phyloP scores from a whole-genome alignment of 495 filamentous ascomycete species.

The Podospora pseudocomata region DNA sequence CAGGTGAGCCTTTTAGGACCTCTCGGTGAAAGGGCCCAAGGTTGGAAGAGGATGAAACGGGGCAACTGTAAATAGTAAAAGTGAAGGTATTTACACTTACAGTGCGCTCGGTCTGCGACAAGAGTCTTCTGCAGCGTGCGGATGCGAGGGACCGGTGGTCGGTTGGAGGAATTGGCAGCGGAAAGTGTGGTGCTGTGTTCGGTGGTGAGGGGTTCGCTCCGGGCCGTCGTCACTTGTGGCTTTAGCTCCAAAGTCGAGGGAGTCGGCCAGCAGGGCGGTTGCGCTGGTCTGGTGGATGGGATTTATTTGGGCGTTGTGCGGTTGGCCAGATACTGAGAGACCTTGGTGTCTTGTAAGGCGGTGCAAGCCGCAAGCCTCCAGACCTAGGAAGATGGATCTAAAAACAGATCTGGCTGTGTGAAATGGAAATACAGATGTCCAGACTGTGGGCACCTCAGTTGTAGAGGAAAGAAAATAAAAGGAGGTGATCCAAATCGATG shows the following conservation, averaged over 20 bases:
- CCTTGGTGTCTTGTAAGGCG: slow-evolving; percentile 12
- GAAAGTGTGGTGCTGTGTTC: slow-evolving; percentile 10
- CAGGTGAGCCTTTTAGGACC: slow-evolving; percentile 31
- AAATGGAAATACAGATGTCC: not conserved
- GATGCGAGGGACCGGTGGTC: not conserved
- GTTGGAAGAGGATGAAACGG: not conserved
- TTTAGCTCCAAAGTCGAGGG: slow-evolving; percentile 2
- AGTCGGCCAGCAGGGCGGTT: slow-evolving; percentile 13
- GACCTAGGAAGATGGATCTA: slow-evolving; percentile 20
- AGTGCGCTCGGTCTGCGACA: slow-evolving; percentile 13
- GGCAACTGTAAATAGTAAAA: not conserved
- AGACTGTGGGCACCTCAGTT: not conserved
- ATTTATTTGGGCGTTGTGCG: slow-evolving; percentile 18
- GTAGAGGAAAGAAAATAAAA: slow-evolving; percentile 1
- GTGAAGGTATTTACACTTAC: slow-evolving; percentile 15
- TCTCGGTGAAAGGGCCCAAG: slow-evolving; percentile 24
- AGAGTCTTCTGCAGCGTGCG: not conserved
- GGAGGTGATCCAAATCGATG: not conserved
- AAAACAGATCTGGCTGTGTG: slow-evolving; percentile 22
- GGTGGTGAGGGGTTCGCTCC: slow-evolving; percentile 23
- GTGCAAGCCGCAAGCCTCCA: slow-evolving; percentile 20
- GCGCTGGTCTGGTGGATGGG: slow-evolving; percentile 10
- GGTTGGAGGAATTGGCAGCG: slow-evolving; percentile 14
- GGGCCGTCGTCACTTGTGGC: slow-evolving; percentile 18
- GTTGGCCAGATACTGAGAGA: slow-evolving; percentile 21